Conservation (phyloP, 345 rosid genomes). For the Euphorbia pulcherrima region DNA sequence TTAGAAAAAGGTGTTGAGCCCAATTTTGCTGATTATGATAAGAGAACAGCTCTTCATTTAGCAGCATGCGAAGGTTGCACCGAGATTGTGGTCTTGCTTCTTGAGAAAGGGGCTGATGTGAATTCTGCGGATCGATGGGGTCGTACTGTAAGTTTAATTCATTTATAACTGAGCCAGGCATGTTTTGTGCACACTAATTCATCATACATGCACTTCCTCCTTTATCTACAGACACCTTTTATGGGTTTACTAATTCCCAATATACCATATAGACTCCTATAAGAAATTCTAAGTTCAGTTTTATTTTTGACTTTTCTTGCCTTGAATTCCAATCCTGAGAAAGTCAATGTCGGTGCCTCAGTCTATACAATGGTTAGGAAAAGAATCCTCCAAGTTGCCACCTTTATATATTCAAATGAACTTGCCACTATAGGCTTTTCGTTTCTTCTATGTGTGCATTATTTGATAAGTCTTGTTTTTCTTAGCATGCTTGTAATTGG, state of each 20-base stretch:
- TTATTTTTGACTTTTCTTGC: not conserved
- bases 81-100: constrained; percentile 48
- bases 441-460: not conserved
- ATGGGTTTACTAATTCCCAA: not conserved
- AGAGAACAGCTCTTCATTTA: constrained; percentile 65
- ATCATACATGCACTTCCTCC: not conserved
- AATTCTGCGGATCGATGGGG: constrained; percentile 60
- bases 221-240: not conserved
- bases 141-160: constrained; percentile 51
- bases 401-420: not conserved
- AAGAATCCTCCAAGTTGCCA: not conserved
- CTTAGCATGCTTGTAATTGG: not conserved
- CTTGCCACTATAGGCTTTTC: not conserved
- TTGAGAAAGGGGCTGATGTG: constrained; percentile 55
- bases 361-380: not conserved
- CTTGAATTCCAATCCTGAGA: not conserved
- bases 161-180: not conserved
- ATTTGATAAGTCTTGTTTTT: not conserved
- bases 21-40: constrained; percentile 51
- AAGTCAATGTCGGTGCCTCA: not conserved
- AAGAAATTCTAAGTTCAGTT: not conserved
- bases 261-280: not conserved
- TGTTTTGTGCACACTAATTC: not conserved
- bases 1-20: constrained; percentile 46
- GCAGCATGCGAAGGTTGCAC: constrained; percentile 59